These are phyloP conservation scores for Pythium chondricola DNA, from an alignment of 352 stramenopile genomes.

Conservation along the genomic window DNA sequence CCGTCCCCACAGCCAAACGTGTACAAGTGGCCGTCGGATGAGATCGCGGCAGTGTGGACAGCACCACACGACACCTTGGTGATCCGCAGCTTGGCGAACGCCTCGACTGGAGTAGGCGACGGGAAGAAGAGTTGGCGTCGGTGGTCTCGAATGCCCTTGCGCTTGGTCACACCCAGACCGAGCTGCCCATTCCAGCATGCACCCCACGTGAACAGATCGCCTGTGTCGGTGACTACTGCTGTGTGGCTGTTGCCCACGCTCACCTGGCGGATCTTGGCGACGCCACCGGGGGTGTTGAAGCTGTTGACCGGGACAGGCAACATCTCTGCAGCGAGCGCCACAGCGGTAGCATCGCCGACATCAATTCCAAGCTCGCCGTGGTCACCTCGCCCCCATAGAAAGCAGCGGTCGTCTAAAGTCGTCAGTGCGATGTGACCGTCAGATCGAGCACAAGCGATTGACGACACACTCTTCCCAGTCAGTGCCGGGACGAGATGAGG, in stretches of 20 bases:
- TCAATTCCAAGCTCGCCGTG: constrained; percentile 51
- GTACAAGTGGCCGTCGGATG: constrained; percentile 53
- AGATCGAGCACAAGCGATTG: constrained; percentile 38
- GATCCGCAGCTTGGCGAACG: constrained; percentile 34
- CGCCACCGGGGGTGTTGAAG: constrained; percentile 1
- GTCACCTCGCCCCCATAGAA: constrained; percentile 52
- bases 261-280: constrained; percentile 16
- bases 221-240: constrained; percentile 37
- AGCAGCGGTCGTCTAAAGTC: constrained; percentile 31
- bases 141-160: constrained; percentile 43
- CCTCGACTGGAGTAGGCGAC: constrained; percentile 50
- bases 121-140: constrained; percentile 54
- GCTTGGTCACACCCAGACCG: constrained; percentile 48
- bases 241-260: constrained; percentile 69
- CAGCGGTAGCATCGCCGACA: constrained; percentile 6
- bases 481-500: constrained; percentile 33
- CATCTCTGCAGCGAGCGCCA: not conserved
- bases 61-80: constrained; percentile 85
- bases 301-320: constrained; percentile 3
- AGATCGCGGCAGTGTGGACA: constrained; percentile 68
- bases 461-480: constrained; percentile 14
- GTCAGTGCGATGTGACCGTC: constrained; percentile 43
- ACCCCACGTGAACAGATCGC: constrained; percentile 55
- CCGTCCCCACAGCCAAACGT: constrained; percentile 89
- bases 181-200: constrained; percentile 68